phyloP scores from a whole-genome alignment of 225 moss, liverwort and hornwort species.

The Bryum argenteum region DNA sequence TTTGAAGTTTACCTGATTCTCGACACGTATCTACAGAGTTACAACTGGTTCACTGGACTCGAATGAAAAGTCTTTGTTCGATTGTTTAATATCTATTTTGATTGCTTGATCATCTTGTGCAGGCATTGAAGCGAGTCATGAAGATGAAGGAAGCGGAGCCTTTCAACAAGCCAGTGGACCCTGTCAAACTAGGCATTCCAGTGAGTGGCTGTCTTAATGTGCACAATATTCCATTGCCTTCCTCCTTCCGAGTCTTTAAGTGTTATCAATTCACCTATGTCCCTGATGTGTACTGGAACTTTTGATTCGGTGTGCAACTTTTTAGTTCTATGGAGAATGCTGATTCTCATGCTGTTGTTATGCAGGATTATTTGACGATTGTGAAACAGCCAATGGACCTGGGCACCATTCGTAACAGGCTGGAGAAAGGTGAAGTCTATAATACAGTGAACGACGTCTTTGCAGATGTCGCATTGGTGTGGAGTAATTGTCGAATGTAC shows the following conservation, averaged over 20 bases:
- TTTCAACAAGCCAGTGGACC: constrained; percentile 89
- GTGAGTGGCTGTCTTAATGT: constrained; percentile 28
- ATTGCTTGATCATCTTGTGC: constrained; percentile 28
- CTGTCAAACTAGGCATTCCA: constrained; percentile 79
- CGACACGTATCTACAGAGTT: not conserved
- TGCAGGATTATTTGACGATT: constrained; percentile 79
- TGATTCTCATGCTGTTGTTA: constrained; percentile 9
- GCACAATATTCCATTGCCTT: constrained; percentile 8
- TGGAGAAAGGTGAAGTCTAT: constrained; percentile 82
- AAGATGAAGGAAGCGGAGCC: constrained; percentile 92
- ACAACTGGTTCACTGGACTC: not conserved
- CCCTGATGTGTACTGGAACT: not conserved
- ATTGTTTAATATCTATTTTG: not conserved
- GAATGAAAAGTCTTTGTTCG: constrained; percentile 1
- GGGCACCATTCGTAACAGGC: constrained; percentile 72
- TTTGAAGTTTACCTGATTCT: not conserved
- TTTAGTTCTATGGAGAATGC: not conserved
- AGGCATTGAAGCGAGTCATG: constrained; percentile 94
- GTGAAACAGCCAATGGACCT: constrained; percentile 91
- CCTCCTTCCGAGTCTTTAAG: not conserved
- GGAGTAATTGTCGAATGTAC: constrained; percentile 91
- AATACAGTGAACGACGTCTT: constrained; percentile 58
- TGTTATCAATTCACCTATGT: not conserved
- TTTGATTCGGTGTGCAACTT: constrained; percentile 8
- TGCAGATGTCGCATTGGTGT: constrained; percentile 85